Base-by-base conservation (phyloP, 768 basidiomycete genomes). In the Harrya chromipes region DNA sequence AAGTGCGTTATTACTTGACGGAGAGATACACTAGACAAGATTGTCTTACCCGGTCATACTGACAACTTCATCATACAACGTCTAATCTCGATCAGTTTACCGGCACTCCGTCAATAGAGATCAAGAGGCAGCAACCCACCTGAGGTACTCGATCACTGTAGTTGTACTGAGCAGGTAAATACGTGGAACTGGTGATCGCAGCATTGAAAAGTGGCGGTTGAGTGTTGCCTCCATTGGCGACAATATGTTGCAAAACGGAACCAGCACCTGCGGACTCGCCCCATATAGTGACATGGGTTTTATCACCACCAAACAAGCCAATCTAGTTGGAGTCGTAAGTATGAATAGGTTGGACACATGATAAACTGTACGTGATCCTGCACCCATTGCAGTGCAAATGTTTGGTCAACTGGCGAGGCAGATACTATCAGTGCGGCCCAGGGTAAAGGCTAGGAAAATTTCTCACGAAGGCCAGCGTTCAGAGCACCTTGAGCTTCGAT, bases 221-320 rank as follows among this genome's bases (percentile, higher is more conserved):
- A 4, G 70, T 71, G 27, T 67, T 54, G 0, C 70, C 68, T 21
- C 59, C 60, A 12, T 70, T 45, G 10, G 70, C 69, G 9, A 71
- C 47, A 21, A 71, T 47, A 13, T 70, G 69, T 21, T 71, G 68
- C 5, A 70, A 31, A 14, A 70, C 66, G 11, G 69, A 70, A 3
- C 69, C 69, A 2, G 56, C 70, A n/a, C 69, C 69, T 14, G 56
- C 67, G 1, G 64, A 70, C 55, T 69, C 62, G 1, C 71, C 71
- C 69, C 68, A 70, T 35, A 72, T 67, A 10, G 69, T 70, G 17
- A 72, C 71, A 46, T 56, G 53, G 1, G 29, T 2, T 9, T 58
- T 54, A 52, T 72, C 69, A 1, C 71, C 71, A 31, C 70, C 69
- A 42, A 72, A 72, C 19, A 27, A 42, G n/a, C 44, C 47, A 9